Evolutionary conservation across 768 basidiomycete genomes (phyloP).

Genomic region (Russula sp.): DNA sequence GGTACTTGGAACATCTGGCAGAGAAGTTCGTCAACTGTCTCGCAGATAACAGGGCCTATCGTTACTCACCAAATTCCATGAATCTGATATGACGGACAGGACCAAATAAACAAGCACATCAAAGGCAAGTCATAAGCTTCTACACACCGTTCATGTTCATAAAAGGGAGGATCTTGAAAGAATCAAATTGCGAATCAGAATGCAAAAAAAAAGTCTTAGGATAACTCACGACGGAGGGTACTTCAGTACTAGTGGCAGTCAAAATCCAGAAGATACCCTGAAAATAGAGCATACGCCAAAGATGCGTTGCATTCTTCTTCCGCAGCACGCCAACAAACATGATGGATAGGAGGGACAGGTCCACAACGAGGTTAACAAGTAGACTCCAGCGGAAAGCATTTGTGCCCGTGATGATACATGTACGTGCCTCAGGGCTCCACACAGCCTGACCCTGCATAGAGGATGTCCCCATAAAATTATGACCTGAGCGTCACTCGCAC

Average conservation of each 20-base stretch:
- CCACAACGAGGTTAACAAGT: conserved; percentile 24
- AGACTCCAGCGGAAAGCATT: conserved; percentile 24
- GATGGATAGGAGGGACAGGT: conserved; percentile 22
- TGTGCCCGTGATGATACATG: conserved; percentile 21
- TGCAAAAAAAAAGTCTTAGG: neutral
- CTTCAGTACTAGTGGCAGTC: conserved; percentile 16
- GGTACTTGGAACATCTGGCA: conserved; percentile 30
- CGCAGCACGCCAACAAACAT: conserved; percentile 27
- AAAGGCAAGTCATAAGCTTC: neutral
- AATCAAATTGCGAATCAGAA: neutral
- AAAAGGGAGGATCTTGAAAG: conserved; percentile 22
- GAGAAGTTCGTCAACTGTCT: neutral
- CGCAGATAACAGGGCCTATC: neutral
- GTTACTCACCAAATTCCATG: conserved; percentile 27
- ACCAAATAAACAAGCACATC: conserved; percentile 1
- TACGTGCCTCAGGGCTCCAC: conserved; percentile 1
- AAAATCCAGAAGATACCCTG: conserved; percentile 27
- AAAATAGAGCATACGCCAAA: conserved; percentile 29
- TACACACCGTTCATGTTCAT: conserved; percentile 25
- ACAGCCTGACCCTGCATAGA: conserved; percentile 7
- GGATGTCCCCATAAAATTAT: neutral
- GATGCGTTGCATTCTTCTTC: conserved; percentile 25
- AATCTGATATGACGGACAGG: conserved; percentile 8
- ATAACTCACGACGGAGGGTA: conserved; percentile 26
- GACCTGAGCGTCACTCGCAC: neutral